Base-by-base conservation (phyloP, 768 basidiomycete species). In the Amanita subjunquillea region DNA sequence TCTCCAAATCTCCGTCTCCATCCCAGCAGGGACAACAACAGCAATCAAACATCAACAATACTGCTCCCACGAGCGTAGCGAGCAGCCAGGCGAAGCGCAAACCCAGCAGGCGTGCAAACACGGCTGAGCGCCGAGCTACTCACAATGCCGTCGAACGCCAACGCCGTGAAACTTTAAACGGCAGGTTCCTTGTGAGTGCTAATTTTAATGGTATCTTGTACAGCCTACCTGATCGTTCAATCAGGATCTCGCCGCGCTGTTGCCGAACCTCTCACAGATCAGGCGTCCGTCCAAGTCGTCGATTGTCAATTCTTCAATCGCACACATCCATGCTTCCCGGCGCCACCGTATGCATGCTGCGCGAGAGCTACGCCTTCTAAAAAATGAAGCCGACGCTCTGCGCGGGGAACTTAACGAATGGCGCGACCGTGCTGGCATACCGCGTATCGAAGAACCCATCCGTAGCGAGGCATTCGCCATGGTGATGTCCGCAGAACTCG, bases 121-220 rank as follows among this genome's bases (percentile, higher is more conserved):
- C 94, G 49, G 94, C 93, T 48, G 95, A 97, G 67, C 89, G 94
- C 68, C 75, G 95, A 34, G 91, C 92, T 3, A 93, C 90, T 20
- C 95, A 99, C 72, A 99, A 98, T 65, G 95, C 96, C 30, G 91
- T 97, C 54, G 96, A 97, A 72, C 78, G 96, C 48, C 87, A 88
- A 63, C 79, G 95, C 45, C 74, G 95, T 47, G 95, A 98, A 72
- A 93, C 88, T 42, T 72, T 98, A 48, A 99, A 97, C 65, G 81
- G 87, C 50, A 79, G 92, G 54, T 98, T 98, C 74, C 72, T 96
- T 60, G 88, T 85, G 65, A 61, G 85, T 42, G 39, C 45, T 41
- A 44, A 6, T 23, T 25, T 56, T 53, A 50, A 37, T 53, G 46
- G 34, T 49, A 47, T 44, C 45, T 39, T 57, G n/a, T 22, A 12